Percentiles rank a stretch among this genome's conserved stretches.
Evolutionary conservation across 1,284 basidiomycete species (phyloP).

Genomic region (Tilletiaria anomala): DNA sequence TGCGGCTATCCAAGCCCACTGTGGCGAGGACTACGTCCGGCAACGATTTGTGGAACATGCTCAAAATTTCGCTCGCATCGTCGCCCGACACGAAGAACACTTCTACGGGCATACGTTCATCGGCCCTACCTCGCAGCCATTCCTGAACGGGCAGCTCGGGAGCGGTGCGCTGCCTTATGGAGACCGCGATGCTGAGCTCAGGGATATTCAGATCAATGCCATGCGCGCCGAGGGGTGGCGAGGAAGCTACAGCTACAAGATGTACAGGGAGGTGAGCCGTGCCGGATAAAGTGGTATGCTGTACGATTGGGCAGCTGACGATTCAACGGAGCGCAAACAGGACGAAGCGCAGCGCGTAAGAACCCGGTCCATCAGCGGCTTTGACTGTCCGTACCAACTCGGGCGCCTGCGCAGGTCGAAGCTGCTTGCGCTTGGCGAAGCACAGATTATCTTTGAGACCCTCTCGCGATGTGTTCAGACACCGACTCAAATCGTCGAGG

Average conservation of each 20-base stretch:
- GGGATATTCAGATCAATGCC: slow-evolving; percentile 55
- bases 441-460: slow-evolving; percentile 58
- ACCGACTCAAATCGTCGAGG: slow-evolving; percentile 81
- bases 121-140: slow-evolving; percentile 47
- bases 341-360: slow-evolving; percentile 45
- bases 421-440: slow-evolving; percentile 52
- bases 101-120: slow-evolving; percentile 54
- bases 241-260: slow-evolving; percentile 53
- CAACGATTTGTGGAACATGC: slow-evolving; percentile 64
- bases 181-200: slow-evolving; percentile 50
- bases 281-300: not conserved
- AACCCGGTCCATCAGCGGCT: slow-evolving; percentile 48
- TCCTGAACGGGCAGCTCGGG: slow-evolving; percentile 46
- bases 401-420: slow-evolving; percentile 53
- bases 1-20: slow-evolving; percentile 58
- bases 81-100: slow-evolving; percentile 64
- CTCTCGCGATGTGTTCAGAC: slow-evolving; percentile 44
- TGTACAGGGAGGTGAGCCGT: slow-evolving; percentile 41
- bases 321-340: slow-evolving; percentile 1
- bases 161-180: slow-evolving; percentile 55
- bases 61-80: slow-evolving; percentile 56
- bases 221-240: slow-evolving; percentile 68
- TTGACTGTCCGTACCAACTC: slow-evolving; percentile 62
- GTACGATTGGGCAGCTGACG: not conserved
- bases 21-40: slow-evolving; percentile 63